Evolutionary conservation across 345 rosid species (phyloP).

Genomic region (Kernera saxatilis): DNA sequence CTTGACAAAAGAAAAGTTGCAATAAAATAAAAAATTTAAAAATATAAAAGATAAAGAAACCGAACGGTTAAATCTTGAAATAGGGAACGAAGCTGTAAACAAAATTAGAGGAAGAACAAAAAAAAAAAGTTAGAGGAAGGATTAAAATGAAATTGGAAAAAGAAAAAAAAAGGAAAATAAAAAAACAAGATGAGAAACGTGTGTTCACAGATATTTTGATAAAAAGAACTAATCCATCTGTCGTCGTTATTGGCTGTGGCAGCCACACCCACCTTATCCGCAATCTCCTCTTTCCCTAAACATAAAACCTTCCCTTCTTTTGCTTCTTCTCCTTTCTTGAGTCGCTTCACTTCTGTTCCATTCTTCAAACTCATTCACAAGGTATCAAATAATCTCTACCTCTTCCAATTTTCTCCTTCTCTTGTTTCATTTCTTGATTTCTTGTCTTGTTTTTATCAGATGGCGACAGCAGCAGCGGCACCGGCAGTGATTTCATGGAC

Average conservation of each 20-base stretch:
- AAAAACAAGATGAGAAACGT: slow-evolving; percentile 23
- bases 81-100: too few relatives aligned
- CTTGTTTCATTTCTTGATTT: neutral
- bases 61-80: too few relatives aligned
- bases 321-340: slow-evolving; percentile 1
- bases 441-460: neutral
- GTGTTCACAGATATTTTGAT: slow-evolving; percentile 24
- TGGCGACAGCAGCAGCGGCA: slow-evolving; percentile 41
- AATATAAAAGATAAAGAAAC: too few relatives aligned
- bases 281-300: slow-evolving; percentile 23
- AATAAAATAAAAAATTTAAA: too few relatives aligned
- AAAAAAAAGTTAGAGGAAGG: slow-evolving; percentile 9
- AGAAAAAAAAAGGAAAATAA: neutral
- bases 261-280: slow-evolving; percentile 36
- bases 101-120: too few relatives aligned
- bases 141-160: neutral
- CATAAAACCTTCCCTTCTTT: neutral
- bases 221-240: neutral
- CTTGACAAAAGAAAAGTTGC: too few relatives aligned
- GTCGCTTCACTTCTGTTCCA: slow-evolving; percentile 15
- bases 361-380: slow-evolving; percentile 11
- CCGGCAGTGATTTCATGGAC: slow-evolving; percentile 32
- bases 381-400: neutral
- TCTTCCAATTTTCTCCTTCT: neutral
- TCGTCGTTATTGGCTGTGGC: slow-evolving; percentile 17